Evolutionary conservation across 2,329 filamentous ascomycete species (phyloP).

Genomic region (Fusarium floridanum): DNA sequence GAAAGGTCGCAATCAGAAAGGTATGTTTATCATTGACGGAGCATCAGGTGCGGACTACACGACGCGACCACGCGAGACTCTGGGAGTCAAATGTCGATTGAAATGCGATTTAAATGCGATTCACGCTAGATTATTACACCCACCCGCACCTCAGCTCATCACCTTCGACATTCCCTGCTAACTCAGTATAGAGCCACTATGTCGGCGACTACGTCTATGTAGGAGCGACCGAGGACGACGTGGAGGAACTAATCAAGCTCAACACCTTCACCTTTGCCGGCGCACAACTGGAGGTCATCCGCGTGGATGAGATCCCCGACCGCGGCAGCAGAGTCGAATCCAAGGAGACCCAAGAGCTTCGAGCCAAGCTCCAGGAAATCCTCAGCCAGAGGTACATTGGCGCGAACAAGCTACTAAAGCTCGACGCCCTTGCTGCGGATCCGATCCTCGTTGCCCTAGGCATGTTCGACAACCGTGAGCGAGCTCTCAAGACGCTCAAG

Average conservation of each 20-base stretch:
- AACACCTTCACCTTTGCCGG: conserved; percentile 79
- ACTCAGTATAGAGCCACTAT: conserved; percentile 76
- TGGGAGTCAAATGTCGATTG: conserved; percentile 38
- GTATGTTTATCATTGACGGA: conserved; percentile 70
- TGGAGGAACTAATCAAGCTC: conserved; percentile 74
- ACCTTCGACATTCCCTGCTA: conserved; percentile 67
- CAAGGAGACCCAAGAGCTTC: conserved; percentile 69
- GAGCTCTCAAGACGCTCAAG: conserved; percentile 89
- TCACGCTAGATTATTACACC: conserved; percentile 37
- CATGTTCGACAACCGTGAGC: conserved; percentile 78
- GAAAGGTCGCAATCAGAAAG: conserved; percentile 77
- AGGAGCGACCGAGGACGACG: conserved; percentile 73
- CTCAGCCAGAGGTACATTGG: conserved; percentile 81
- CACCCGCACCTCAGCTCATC: conserved; percentile 37
- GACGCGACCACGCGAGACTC: conserved; percentile 37
- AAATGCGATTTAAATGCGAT: conserved; percentile 7
- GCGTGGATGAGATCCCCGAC: conserved; percentile 57
- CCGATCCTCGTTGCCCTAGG: conserved; percentile 78
- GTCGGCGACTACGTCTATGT: conserved; percentile 79
- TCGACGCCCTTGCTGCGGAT: conserved; percentile 83
- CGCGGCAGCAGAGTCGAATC: conserved; percentile 59
- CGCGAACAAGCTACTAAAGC: conserved; percentile 80
- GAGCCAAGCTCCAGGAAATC: conserved; percentile 76
- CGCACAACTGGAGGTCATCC: conserved; percentile 68
- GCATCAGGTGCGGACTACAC: conserved; percentile 46